A percentile compares a stretch with the other conserved stretches of the same genome.
These are phyloP conservation scores for Primulina tabacum DNA, from an alignment of 257 asterid genomes.

Conservation along the genomic window DNA sequence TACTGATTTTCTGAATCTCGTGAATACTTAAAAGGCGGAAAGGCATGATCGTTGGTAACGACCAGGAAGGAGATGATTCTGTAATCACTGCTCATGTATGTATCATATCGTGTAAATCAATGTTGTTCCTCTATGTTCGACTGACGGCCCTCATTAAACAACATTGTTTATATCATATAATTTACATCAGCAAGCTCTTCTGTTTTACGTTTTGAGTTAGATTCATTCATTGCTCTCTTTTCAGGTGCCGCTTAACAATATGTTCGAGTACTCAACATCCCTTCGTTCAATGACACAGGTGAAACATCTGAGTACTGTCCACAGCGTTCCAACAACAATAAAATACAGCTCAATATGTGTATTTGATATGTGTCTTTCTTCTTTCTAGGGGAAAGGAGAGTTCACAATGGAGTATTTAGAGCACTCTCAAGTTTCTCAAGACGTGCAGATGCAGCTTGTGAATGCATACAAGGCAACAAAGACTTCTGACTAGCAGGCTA, in stretches of 20 bases:
- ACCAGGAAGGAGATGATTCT: constrained; percentile 91
- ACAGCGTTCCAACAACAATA: not conserved
- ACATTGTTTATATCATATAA: not conserved
- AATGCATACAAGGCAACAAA: constrained; percentile 59
- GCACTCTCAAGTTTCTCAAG: constrained; percentile 77
- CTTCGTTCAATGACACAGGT: constrained; percentile 99
- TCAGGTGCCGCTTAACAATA: constrained; percentile 98
- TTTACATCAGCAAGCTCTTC: not conserved
- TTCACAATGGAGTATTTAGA: constrained; percentile 93
- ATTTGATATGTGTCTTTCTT: not conserved
- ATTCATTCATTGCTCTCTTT: constrained; percentile 3
- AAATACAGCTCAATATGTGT: not conserved
- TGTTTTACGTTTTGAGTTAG: not conserved
- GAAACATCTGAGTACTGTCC: constrained; percentile 7
- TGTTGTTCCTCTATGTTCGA: constrained; percentile 5
- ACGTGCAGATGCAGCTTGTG: constrained; percentile 81
- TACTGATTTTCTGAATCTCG: constrained; percentile 17
- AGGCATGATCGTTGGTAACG: constrained; percentile 94
- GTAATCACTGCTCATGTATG: constrained; percentile 80
- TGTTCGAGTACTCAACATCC: constrained; percentile 97
- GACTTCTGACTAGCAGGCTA: constrained; percentile 38
- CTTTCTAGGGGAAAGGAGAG: constrained; percentile 88
- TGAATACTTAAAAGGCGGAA: constrained; percentile 62
- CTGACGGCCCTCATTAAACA: not conserved
- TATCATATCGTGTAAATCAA: constrained; percentile 12